These are phyloP conservation scores for Eruca vesicaria DNA, from an alignment of 441 rosid genomes.

Conservation along the genomic window DNA sequence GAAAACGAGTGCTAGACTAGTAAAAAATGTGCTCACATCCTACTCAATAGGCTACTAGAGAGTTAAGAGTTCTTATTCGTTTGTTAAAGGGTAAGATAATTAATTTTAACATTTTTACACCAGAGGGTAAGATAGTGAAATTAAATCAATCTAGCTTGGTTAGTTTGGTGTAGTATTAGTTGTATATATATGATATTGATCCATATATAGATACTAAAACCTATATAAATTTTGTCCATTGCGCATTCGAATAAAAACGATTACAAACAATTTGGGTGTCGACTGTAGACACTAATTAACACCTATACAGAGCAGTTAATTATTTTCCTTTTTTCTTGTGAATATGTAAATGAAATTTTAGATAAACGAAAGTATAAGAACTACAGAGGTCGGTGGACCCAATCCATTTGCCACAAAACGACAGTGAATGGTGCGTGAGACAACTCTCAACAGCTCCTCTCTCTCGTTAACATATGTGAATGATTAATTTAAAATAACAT, in stretches of 20 bases:
- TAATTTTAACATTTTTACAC: neutral
- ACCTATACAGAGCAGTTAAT: conserved; percentile 38
- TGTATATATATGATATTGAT: neutral
- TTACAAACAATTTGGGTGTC: conserved; percentile 46
- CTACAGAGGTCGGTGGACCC: conserved; percentile 83
- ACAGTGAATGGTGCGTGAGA: conserved; percentile 61
- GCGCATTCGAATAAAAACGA: neutral
- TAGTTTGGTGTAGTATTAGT: neutral
- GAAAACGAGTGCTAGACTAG: conserved; percentile 28
- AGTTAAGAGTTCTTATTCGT: conserved; percentile 1
- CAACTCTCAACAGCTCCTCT: conserved; percentile 55
- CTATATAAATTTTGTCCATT: neutral
- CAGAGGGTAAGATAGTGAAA: neutral
- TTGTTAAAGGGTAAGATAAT: neutral
- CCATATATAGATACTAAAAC: conserved; percentile 6
- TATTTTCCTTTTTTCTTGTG: neutral
- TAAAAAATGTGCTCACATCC: conserved; percentile 1
- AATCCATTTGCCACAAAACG: conserved; percentile 59
- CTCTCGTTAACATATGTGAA: conserved; percentile 35
- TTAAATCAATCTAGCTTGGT: neutral
- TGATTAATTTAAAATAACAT: neutral
- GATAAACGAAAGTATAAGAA: conserved; percentile 35
- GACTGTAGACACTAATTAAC: conserved; percentile 48
- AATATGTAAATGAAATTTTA: conserved; percentile 9
- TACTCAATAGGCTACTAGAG: neutral